Percentiles rank a stretch among this genome's conserved stretches.
phyloP scores from a whole-genome alignment of 2,329 filamentous ascomycete species.

The Penicillium sp. region DNA sequence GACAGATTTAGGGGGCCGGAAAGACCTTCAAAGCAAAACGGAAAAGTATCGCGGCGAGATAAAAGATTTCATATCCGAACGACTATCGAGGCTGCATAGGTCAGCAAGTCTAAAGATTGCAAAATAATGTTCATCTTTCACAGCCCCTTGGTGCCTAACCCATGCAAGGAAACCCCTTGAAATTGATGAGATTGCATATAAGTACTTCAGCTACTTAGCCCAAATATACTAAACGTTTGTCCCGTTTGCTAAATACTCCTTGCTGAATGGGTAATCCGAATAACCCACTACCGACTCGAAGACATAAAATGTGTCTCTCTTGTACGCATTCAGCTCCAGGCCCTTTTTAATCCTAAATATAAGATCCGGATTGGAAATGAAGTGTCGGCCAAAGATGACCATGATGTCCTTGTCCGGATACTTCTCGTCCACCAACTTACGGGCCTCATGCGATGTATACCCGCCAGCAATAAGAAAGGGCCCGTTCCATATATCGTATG shows the following conservation, averaged over 20 bases:
- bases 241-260: background rate
- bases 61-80: background rate
- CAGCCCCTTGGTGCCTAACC: no score
- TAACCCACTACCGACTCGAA: constrained; percentile 15
- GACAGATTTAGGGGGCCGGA: background rate
- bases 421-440: constrained; percentile 32
- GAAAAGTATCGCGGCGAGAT: background rate
- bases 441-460: constrained; percentile 40
- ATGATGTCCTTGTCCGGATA: constrained; percentile 26
- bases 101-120: no score
- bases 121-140: no score
- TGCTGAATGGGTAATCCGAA: constrained; percentile 28
- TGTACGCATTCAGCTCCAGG: constrained; percentile 18
- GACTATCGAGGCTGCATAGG: no score
- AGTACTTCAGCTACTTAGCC: background rate
- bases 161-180: no score
- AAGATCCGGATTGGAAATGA: constrained; percentile 30
- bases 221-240: background rate
- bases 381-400: constrained; percentile 38
- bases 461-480: constrained; percentile 52
- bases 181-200: background rate
- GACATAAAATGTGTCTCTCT: constrained; percentile 22
- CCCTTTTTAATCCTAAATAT: constrained; percentile 21
- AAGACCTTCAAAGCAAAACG: background rate
- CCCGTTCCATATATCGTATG: constrained; percentile 46